phyloP scores from a whole-genome alignment of 2,329 filamentous ascomycete genomes.

The Alternaria dauci region DNA sequence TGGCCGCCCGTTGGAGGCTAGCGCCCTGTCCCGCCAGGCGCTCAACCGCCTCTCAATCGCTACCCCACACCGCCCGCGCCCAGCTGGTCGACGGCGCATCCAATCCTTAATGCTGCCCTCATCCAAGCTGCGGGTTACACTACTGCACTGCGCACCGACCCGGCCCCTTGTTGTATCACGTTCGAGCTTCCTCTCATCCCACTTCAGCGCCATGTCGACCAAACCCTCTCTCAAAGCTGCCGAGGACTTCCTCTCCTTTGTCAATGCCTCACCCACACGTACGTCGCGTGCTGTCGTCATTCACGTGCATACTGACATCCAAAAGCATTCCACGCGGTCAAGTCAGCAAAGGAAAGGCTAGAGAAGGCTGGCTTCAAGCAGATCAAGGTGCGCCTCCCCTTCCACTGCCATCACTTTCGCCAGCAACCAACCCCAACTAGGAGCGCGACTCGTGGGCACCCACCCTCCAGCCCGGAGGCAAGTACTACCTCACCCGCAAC shows the following conservation, averaged over 20 bases:
- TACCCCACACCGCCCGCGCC: slow-evolving; percentile 21
- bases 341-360: slow-evolving; percentile 77
- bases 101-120: slow-evolving; percentile 33
- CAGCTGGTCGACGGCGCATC: slow-evolving; percentile 21
- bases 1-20: not conserved
- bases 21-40: slow-evolving; percentile 14
- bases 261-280: slow-evolving; percentile 95
- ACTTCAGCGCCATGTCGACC: slow-evolving; percentile 44
- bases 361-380: slow-evolving; percentile 84
- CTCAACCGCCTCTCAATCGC: slow-evolving; percentile 16
- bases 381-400: slow-evolving; percentile 63
- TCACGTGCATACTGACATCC: not conserved
- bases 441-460: slow-evolving; percentile 90
- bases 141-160: slow-evolving; percentile 25
- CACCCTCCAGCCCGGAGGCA: slow-evolving; percentile 82
- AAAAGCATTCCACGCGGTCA: slow-evolving; percentile 91
- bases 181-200: slow-evolving; percentile 22
- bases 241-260: slow-evolving; percentile 88
- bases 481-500: slow-evolving; percentile 96
- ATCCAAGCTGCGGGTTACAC: slow-evolving; percentile 10
- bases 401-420: too few relatives aligned
- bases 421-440: slow-evolving; percentile 44
- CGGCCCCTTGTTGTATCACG: slow-evolving; percentile 18
- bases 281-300: slow-evolving; percentile 46
- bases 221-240: slow-evolving; percentile 61